A percentile compares a stretch with the other conserved stretches of the same genome.
Conservation (phyloP, 345 rosid species). For the Eucalyptus marginata region DNA sequence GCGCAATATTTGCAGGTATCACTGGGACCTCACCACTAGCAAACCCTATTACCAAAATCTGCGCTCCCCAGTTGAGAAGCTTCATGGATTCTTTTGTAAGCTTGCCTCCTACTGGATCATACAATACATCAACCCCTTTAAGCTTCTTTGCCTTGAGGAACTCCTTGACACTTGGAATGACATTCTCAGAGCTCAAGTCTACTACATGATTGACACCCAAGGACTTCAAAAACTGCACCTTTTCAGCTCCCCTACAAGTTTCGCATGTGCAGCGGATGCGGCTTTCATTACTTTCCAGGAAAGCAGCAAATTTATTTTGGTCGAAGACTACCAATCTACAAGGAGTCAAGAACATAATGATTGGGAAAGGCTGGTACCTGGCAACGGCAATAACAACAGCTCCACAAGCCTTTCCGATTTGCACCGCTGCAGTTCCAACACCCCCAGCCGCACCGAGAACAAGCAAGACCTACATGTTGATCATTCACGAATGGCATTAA, state of each 20-base stretch:
- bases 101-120: conserved; percentile 92
- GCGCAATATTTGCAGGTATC: conserved; percentile 83
- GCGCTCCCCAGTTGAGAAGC: conserved; percentile 93
- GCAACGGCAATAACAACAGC: conserved; percentile 84
- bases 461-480: conserved; percentile 50
- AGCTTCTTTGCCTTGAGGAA: conserved; percentile 67
- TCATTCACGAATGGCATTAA: background rate
- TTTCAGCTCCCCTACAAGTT: conserved; percentile 52
- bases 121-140: conserved; percentile 75
- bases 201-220: conserved; percentile 82
- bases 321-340: background rate
- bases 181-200: conserved; percentile 49
- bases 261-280: background rate
- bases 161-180: conserved; percentile 58
- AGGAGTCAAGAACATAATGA: background rate
- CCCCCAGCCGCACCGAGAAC: conserved; percentile 99
- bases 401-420: conserved; percentile 82
- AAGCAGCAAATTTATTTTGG: background rate
- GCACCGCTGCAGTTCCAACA: conserved; percentile 89
- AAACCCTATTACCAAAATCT: conserved; percentile 80
- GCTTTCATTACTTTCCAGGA: background rate
- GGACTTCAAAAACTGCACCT: conserved; percentile 58
- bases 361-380: conserved; percentile 26
- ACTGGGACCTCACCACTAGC: conserved; percentile 86
- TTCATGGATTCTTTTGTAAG: conserved; percentile 60